Percentiles rank a stretch among this genome's conserved stretches.
phyloP scores from a whole-genome alignment of 352 stramenopile genomes.

The Pythium periplocum region DNA sequence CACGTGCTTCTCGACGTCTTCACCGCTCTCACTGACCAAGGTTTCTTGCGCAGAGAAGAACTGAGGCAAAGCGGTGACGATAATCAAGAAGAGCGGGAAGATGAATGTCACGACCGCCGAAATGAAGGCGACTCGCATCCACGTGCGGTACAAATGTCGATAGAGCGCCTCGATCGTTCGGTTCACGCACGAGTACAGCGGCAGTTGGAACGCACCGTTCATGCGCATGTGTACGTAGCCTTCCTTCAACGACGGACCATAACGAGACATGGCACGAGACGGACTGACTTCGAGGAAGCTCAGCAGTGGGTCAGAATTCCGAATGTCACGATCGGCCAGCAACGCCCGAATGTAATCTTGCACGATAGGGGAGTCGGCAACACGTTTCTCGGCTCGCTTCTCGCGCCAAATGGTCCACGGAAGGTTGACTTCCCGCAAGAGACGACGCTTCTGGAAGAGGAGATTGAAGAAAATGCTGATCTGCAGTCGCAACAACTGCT shows the following conservation, averaged over 20 bases:
- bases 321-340: constrained; percentile 54
- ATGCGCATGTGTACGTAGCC: constrained; percentile 88
- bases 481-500: constrained; percentile 76
- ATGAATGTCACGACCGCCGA: constrained; percentile 81
- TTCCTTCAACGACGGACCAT: constrained; percentile 78
- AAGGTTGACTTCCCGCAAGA: constrained; percentile 38
- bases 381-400: constrained; percentile 70
- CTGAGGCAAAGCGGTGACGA: constrained; percentile 61
- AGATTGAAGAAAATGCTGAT: constrained; percentile 49
- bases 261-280: constrained; percentile 64
- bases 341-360: constrained; percentile 69
- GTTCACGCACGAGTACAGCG: constrained; percentile 82
- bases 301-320: constrained; percentile 73
- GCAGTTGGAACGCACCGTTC: constrained; percentile 81
- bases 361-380: constrained; percentile 61
- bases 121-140: constrained; percentile 83
- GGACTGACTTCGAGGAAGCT: constrained; percentile 79
- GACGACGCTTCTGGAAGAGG: constrained; percentile 38
- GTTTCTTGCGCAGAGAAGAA: constrained; percentile 66
- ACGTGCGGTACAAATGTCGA: constrained; percentile 80
- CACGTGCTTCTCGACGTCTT: constrained; percentile 41
- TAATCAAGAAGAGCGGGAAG: constrained; percentile 64
- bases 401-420: constrained; percentile 81
- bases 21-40: constrained; percentile 33
- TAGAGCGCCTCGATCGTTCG: constrained; percentile 79